Evolutionary conservation across 2,329 filamentous ascomycete species (phyloP).

Genomic region (Pseudomassariella vexata): DNA sequence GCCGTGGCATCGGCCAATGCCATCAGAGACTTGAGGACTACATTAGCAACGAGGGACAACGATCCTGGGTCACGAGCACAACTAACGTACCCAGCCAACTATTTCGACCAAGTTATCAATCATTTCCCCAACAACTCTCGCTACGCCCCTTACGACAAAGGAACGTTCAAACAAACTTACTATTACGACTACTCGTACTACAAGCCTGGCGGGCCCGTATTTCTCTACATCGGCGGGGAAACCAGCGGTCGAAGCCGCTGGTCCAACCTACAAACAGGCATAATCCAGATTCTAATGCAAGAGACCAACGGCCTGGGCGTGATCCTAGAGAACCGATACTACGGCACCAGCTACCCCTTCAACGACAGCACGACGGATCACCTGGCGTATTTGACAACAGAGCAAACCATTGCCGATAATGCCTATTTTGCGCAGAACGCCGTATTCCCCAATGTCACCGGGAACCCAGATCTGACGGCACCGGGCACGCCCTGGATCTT

Average conservation of each 20-base stretch:
- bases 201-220: slow-evolving; percentile 39
- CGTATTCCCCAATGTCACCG: slow-evolving; percentile 34
- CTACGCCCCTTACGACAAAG: slow-evolving; percentile 35
- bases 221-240: slow-evolving; percentile 26
- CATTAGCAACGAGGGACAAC: no score
- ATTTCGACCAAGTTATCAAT: slow-evolving; percentile 33
- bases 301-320: slow-evolving; percentile 47
- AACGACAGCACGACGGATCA: slow-evolving; percentile 42
- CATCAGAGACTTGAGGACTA: no score
- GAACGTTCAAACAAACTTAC: slow-evolving; percentile 49
- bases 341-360: slow-evolving; percentile 42
- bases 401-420: slow-evolving; percentile 47
- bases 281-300: slow-evolving; percentile 49
- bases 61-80: no score
- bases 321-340: slow-evolving; percentile 47
- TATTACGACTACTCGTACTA: slow-evolving; percentile 49
- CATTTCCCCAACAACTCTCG: slow-evolving; percentile 35
- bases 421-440: slow-evolving; percentile 44
- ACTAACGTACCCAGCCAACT: slow-evolving; percentile 20
- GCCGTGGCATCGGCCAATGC: no score
- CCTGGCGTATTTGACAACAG: slow-evolving; percentile 41
- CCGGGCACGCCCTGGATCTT: slow-evolving; percentile 32
- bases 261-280: slow-evolving; percentile 23
- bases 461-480: slow-evolving; percentile 32
- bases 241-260: slow-evolving; percentile 21